phyloP scores from a whole-genome alignment of 257 asterid genomes.

The Misopates orontium region DNA sequence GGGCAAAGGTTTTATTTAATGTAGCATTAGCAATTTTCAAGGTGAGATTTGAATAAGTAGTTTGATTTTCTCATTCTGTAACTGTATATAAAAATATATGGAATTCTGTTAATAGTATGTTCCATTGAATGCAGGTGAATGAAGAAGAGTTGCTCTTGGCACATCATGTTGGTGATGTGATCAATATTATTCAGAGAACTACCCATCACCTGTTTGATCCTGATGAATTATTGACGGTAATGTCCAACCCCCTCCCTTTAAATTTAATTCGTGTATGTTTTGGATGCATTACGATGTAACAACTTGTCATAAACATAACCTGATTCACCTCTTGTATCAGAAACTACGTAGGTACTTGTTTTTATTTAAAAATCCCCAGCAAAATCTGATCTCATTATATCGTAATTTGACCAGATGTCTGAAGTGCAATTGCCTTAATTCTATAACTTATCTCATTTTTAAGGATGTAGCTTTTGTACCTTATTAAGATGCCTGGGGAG shows the following conservation, averaged over 20 bases:
- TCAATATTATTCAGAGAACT: conserved; percentile 79
- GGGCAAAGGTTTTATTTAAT: conserved; percentile 80
- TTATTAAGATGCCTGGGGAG: too few relatives aligned
- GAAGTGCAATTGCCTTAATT: too few relatives aligned
- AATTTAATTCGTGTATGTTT: background rate
- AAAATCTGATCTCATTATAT: too few relatives aligned
- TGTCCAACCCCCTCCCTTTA: background rate
- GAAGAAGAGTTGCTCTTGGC: conserved; percentile 78
- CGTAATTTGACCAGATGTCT: too few relatives aligned
- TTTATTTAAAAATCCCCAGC: too few relatives aligned
- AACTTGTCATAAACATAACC: background rate
- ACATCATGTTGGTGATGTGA: conserved; percentile 91
- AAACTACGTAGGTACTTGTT: too few relatives aligned
- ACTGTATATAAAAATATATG: background rate
- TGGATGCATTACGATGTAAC: too few relatives aligned
- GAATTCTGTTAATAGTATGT: background rate
- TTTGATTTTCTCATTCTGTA: conserved; percentile 6
- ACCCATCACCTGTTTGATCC: conserved; percentile 93
- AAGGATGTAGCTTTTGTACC: too few relatives aligned
- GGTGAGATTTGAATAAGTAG: conserved; percentile 40
- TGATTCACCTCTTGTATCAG: too few relatives aligned
- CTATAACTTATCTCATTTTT: too few relatives aligned
- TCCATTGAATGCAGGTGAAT: conserved; percentile 66
- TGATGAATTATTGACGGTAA: conserved; percentile 82
- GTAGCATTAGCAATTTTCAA: conserved; percentile 87